Evolutionary conservation across 2,329 filamentous ascomycete genomes (phyloP), one percentile per base, ranked within the genome.

Genomic region (Colletotrichum orbiculare): DNA sequence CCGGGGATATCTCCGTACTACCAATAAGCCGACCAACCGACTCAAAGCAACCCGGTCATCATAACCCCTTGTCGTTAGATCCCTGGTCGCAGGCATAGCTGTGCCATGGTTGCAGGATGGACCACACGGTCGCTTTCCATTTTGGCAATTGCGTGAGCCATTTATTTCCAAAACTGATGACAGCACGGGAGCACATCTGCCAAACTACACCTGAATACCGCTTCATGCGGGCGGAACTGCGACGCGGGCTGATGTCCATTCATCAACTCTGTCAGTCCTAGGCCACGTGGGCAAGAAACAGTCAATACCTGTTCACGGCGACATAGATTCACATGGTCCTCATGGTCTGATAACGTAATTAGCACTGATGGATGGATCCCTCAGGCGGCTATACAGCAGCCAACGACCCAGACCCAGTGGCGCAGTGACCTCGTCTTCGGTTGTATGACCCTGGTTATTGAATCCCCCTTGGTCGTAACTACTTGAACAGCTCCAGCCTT

Each of bases 11-110:
- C 45, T 62, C 58, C 52, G 57, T 50, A 17, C 43, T 39, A 33
- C 12, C 37, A 55, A 35, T 35, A 34, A 43, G 12, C 52, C 58
- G 42, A 38, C 58, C 47, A 65, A 41, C 46, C 37, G 13, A 37
- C 34, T 39, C 42, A 45, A 45, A 15, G 3, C 13, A 8, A 6
- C 13, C 13, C 42, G n/a, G 9, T 43, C 42, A 43, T 43, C 52
- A 13, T 9, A 9, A n/a, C 49, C 33, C 46, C 58, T 39, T 62
- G 47, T 53, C 58, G 15, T 59, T 53, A 48, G 52, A 48, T 53
- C 58, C 58, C 63, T 65, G 58, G 52, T 53, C 58, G 35, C 53
- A 52, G 42, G 52, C 47, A 48, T 37, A 42, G 52, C 48, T 42
- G 47, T 39, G 33, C 48, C 48, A 60, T 41, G 11, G 17, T 48